A percentile compares a stretch with the other conserved stretches of the same genome.
These are phyloP conservation scores for Suillus plorans DNA, from an alignment of 768 basidiomycete species.

Conservation along the genomic window DNA sequence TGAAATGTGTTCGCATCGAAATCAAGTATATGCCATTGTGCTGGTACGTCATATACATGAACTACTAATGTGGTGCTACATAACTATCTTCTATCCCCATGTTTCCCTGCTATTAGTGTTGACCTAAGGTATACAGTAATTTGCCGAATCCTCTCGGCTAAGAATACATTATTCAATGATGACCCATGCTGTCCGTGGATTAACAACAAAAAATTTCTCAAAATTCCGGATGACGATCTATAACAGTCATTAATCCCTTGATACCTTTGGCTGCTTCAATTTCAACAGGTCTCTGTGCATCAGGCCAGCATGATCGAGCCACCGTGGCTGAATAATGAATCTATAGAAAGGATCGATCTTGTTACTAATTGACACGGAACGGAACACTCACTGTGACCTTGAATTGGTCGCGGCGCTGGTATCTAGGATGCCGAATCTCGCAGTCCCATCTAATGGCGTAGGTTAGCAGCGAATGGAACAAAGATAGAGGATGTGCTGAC, in stretches of 20 bases:
- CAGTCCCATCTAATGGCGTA: conserved; percentile 35
- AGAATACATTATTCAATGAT: conserved; percentile 22
- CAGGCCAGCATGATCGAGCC: conserved; percentile 34
- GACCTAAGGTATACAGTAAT: conserved; percentile 18
- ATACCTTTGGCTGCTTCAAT: conserved; percentile 36
- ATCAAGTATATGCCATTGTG: conserved; percentile 5
- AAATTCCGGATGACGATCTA: conserved; percentile 31
- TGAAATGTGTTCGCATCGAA: not conserved
- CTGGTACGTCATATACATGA: conserved; percentile 9
- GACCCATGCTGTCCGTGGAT: conserved; percentile 16
- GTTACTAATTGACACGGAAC: conserved; percentile 12
- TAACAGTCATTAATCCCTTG: conserved; percentile 36
- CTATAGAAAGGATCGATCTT: conserved; percentile 21
- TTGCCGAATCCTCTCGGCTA: conserved; percentile 13
- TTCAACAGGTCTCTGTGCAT: conserved; percentile 37
- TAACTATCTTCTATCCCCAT: conserved; percentile 20
- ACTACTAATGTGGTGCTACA: conserved; percentile 29
- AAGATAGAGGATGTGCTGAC: conserved; percentile 25
- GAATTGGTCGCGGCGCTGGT: conserved; percentile 31
- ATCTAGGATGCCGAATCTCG: conserved; percentile 30
- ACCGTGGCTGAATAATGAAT: conserved; percentile 36
- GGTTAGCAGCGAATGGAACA: conserved; percentile 17
- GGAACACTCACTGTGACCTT: conserved; percentile 31
- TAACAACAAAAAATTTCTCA: conserved; percentile 9
- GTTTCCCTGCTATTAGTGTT: conserved; percentile 15